Percentiles rank a stretch among this genome's conserved stretches.
Evolutionary conservation across 1,284 basidiomycete genomes (phyloP).

Genomic region (Phellinidium pouzarii): DNA sequence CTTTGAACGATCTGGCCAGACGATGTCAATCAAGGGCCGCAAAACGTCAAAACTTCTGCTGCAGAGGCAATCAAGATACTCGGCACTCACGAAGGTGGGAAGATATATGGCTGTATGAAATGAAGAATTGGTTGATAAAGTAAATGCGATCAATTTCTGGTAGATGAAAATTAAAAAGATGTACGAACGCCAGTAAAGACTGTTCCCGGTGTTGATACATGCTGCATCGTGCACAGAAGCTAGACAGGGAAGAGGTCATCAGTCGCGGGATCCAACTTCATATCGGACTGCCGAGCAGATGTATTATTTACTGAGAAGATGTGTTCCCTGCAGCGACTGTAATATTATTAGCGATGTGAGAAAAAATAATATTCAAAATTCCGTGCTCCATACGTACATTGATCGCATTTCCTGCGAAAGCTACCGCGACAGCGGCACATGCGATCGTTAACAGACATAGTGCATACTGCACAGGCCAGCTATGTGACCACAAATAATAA

Average conservation of each 20-base stretch:
- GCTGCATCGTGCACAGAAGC: not conserved
- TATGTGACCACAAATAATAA: slow-evolving; percentile 17
- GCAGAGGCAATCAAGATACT: not conserved
- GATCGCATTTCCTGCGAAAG: slow-evolving; percentile 14
- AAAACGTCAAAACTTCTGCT: not conserved
- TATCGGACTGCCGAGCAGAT: not conserved
- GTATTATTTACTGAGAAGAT: slow-evolving; percentile 8
- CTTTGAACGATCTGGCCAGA: slow-evolving; percentile 13
- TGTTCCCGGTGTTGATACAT: slow-evolving; percentile 13
- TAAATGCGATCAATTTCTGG: not conserved
- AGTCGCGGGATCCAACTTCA: not conserved
- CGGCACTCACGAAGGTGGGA: slow-evolving; percentile 17
- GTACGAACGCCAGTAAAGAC: slow-evolving; percentile 16
- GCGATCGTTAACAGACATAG: slow-evolving; percentile 4
- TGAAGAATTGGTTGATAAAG: not conserved
- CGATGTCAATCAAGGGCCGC: not conserved
- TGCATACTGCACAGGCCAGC: slow-evolving; percentile 2
- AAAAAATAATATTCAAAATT: not conserved
- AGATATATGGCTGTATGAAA: slow-evolving; percentile 14
- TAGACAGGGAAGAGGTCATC: not conserved
- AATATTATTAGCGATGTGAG: not conserved
- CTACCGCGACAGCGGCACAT: slow-evolving; percentile 5
- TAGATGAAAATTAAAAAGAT: not conserved
- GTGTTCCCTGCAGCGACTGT: slow-evolving; percentile 6
- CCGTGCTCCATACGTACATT: slow-evolving; percentile 1